Evolutionary conservation across 208 protist species (phyloP).

Genomic region (Leishmania major): DNA sequence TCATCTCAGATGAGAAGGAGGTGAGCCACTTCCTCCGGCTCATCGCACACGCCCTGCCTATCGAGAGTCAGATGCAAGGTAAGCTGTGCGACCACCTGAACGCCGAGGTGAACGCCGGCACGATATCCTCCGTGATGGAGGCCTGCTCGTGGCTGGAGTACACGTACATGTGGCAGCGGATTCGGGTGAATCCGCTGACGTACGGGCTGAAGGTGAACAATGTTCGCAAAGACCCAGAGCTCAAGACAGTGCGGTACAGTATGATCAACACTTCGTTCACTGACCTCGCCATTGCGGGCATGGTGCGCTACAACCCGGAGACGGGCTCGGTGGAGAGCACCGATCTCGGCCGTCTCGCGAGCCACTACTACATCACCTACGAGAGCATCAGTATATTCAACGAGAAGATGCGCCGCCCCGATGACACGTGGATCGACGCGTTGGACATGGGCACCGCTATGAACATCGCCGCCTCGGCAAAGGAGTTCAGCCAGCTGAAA

Average conservation of each 20-base stretch:
- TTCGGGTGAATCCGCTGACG: constrained; percentile 95
- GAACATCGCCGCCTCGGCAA: constrained; percentile 88
- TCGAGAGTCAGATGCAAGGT: constrained; percentile 96
- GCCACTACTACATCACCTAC: constrained; percentile 98
- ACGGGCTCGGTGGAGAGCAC: constrained; percentile 96
- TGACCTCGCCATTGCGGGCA: constrained; percentile 92
- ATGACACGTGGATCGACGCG: constrained; percentile 85
- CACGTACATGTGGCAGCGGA: constrained; percentile 98
- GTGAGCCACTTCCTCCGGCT: constrained; percentile 95
- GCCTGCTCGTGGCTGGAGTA: constrained; percentile 97
- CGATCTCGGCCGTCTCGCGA: constrained; percentile 96
- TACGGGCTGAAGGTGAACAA: constrained; percentile 96
- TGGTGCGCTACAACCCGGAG: constrained; percentile 98
- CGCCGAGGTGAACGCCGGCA: constrained; percentile 98
- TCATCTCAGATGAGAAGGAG: constrained; percentile 98
- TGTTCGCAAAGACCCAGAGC: constrained; percentile 90
- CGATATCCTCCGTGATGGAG: constrained; percentile 96
- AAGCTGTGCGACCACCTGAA: constrained; percentile 98
- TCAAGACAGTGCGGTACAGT: constrained; percentile 91
- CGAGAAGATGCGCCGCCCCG: constrained; percentile 82
- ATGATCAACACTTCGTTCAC: constrained; percentile 96
- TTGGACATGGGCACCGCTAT: constrained; percentile 94
- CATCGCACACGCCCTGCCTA: constrained; percentile 95
- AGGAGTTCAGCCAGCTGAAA: constrained; percentile 97
- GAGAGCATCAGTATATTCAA: constrained; percentile 97